Base-by-base conservation (phyloP, 2,329 filamentous ascomycete genomes). In the Aspergillus piperis region DNA sequence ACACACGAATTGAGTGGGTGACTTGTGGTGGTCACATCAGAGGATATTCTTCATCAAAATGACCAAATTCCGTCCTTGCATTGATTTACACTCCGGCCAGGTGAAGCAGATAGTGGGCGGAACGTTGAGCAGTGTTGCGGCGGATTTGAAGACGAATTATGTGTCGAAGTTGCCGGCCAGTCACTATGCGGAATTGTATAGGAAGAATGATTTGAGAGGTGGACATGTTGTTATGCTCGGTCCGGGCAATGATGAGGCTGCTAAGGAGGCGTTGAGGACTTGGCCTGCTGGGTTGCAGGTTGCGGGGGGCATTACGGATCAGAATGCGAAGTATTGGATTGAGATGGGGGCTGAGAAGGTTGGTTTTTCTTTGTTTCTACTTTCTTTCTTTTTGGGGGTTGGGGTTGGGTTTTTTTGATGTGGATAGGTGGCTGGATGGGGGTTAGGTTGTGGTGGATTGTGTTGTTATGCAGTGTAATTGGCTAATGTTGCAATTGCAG, bases 31-130 rank as follows among this genome's bases (percentile, higher is more conserved):
- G 32, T 15, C 4, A 2, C 10, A 1, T 11, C 30, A 32, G 4
- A 32, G 10, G 10, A 32, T 32, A 32, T 1, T 1, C 7, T 25
- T 2, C 11, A 36, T 36, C n/a, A 50, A 80, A 64, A 96, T 99
- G 95, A 98, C 95, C 2, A 88, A 89, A 68, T 99, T 99, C 73
- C 85, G 95, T 41, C 95, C 95, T 19, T 99, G 95, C 74, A 98
- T 99, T 77, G 95, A 99, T 79, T 86, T 99, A 56, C 95, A 99
- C 77, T 89, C 93, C n/a, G 95, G 95, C 13, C 89, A 94, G 74
- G 95, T 99, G 61, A 99, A 99, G 82, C 95, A 99, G 77, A 99
- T 99, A 69, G 93, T 99, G 42, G 95, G 95, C 68, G 94, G 95
- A 61, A 98, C 95, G 1, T 85, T 99, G 63, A 89, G 90, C 78